phyloP scores from a whole-genome alignment of 1,284 basidiomycete genomes.

The Bjerkandera adusta region DNA sequence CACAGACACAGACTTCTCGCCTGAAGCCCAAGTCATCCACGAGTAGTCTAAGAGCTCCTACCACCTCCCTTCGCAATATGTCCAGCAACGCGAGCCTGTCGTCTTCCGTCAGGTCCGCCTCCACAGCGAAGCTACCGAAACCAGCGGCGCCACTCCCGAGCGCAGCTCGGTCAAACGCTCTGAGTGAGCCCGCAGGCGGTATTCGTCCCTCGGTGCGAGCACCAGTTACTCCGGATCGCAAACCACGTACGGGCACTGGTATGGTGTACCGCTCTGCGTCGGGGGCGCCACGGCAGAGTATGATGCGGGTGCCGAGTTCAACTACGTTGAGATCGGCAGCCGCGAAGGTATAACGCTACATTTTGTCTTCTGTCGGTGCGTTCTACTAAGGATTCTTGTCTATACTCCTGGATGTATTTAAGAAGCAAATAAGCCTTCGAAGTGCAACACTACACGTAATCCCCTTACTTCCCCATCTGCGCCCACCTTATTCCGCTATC shows the following conservation, averaged over 20 bases:
- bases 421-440: neutral
- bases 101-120: neutral
- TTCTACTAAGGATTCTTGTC: neutral
- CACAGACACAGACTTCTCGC: slow-evolving; percentile 14
- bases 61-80: neutral
- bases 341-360: neutral
- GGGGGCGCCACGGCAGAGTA: slow-evolving; percentile 19
- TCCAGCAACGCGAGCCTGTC: neutral
- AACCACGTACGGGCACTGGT: slow-evolving; percentile 64
- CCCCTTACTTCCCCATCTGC: neutral
- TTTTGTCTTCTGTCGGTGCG: no score
- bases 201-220: slow-evolving; percentile 10
- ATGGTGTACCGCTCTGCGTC: slow-evolving; percentile 57
- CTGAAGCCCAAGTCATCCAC: slow-evolving; percentile 7
- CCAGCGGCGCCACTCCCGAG: neutral
- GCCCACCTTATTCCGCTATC: neutral
- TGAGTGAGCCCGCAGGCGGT: neutral
- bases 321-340: slow-evolving; percentile 19
- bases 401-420: neutral
- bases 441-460: neutral
- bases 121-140: neutral
- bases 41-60: slow-evolving; percentile 8
- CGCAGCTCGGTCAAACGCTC: neutral
- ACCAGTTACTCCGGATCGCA: slow-evolving; percentile 31
- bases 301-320: slow-evolving; percentile 27